Evolutionary conservation across 2,329 filamentous ascomycete species (phyloP), one percentile per base, ranked within the genome.

Genomic region (Fusarium sp.): DNA sequence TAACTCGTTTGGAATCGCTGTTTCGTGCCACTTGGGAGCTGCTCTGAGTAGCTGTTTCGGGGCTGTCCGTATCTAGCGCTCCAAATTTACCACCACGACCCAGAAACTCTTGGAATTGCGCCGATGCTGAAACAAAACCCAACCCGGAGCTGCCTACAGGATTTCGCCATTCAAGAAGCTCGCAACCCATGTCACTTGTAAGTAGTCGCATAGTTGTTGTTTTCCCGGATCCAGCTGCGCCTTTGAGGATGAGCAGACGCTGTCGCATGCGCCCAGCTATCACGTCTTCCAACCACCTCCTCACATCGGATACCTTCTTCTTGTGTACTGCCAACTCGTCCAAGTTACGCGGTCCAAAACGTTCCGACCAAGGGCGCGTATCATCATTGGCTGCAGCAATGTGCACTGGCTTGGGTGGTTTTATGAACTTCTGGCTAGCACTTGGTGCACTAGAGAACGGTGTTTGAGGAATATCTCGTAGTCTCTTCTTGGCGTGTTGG

Each of bases 291-390:
- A 99, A 81, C 94, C 96, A 98, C 60, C 81, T 84, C 60, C 89
- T 87, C 45, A 98, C 94, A 79, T 98, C 94, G 3, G 88, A 81
- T 7, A 98, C 92, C 78, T 99, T 99, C 73, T 88, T 96, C 82
- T 96, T 97, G 78, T 99, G 94, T 19, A 99, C 95, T 0, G 92
- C 95, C 45, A 99, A 83, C 79, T 98, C 95, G 17, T 94, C 89
- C 14, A 97, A 78, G 70, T 87, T 91, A 4, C 78, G 74, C 0
- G 95, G 95, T 3, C 87, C 90, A 78, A 93, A 98, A 70, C 90
- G 88, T 71, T 97, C 94, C 17, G 92, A 92, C 95, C 95, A 98
- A 5, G 95, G 94, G 52, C 91, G 86, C 48, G 83, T 79, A 68
- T 93, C 90, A 35, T 87, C 83, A 48, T 83, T 81, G 8, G 73